A percentile compares a stretch with the other conserved stretches of the same genome.
Evolutionary conservation across 768 basidiomycete species (phyloP).

Genomic region (Mycena vulgaris): DNA sequence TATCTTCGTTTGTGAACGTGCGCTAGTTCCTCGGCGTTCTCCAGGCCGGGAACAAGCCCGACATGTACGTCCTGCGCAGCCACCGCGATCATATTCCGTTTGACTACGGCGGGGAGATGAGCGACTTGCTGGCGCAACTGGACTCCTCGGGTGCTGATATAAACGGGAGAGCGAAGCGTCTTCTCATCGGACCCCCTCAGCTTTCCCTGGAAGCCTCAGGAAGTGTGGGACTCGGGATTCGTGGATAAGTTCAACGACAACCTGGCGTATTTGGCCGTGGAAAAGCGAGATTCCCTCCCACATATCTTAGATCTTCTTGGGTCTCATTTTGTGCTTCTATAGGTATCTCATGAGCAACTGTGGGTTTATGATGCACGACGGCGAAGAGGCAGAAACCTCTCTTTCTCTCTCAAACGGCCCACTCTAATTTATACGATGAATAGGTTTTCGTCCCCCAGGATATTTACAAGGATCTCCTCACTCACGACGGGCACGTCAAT

Average conservation of each 20-base stretch:
- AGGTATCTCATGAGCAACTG: no score
- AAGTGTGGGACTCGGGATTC: conserved; percentile 53
- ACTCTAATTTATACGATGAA: no score
- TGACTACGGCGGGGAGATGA: background rate
- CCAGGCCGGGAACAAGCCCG: conserved; percentile 27
- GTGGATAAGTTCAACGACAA: conserved; percentile 49
- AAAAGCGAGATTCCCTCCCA: conserved; percentile 47
- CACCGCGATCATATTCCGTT: background rate
- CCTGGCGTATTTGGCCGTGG: conserved; percentile 57
- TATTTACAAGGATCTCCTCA: conserved; percentile 27
- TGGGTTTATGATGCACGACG: no score
- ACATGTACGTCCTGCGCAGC: background rate
- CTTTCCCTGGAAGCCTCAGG: conserved; percentile 49
- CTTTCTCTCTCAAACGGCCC: no score
- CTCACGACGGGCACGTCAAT: conserved; percentile 24
- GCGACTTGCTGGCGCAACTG: background rate
- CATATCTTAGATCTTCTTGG: no score
- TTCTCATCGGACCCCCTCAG: conserved; percentile 61
- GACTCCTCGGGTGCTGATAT: conserved; percentile 10
- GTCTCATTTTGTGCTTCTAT: no score
- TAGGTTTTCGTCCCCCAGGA: no score
- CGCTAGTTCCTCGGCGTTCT: conserved; percentile 63
- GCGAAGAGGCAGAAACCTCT: no score
- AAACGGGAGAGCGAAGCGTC: conserved; percentile 31
- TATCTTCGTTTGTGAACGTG: conserved; percentile 58